Base-by-base conservation (phyloP, 805 yeast species). In the Jamesozyma rosinii region DNA sequence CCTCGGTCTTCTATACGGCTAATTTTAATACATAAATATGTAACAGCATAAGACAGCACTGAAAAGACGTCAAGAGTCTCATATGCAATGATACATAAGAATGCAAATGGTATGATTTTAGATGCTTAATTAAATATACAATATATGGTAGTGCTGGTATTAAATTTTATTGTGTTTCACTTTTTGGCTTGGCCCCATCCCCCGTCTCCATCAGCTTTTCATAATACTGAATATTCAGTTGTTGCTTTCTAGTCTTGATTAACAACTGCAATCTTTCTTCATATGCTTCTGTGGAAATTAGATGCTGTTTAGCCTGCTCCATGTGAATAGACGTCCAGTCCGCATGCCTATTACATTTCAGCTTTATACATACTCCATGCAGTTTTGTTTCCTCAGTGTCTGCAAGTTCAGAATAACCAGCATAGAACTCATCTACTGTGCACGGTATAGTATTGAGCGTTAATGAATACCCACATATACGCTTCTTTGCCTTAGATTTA, bases 391-490 rank as follows among this genome's bases (percentile, higher is more conserved):
- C 41, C 3, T 40, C 44, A 19, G 38, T 41, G 3, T 41, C 37
- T 22, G 47, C 42, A 2, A 41, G 35, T 24, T 41, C 44, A 8
- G 40, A 22, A 30, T 48, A 53, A 15, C 47, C 44, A 4, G 24
- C 21, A 1, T 46, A 29, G 29, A 61, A 59, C 0, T 49, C 53
- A 17, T 52, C 54, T 1, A 48, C 43, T 4, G 54, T 3, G 29
- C 50, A 45, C 1, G 55, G 56, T n/a, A 45, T 45, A 5, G 31
- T 24, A 0, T 38, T 29, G 22, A 43, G 47, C 9, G 47, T 42
- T 4, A 51, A 17, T n/a, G 39, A 35, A 43, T 54, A 60, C 4
- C 66, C 66, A 44, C 66, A 61, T 44, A 61, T 49, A 27, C 40
- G 42, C 40, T 46, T 55, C 32, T 36, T 51, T 3, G 42, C 46